Evolutionary conservation across 352 stramenopile species (phyloP), one percentile per base, ranked within the genome.

Genomic region (Globisporangium canariense): DNA sequence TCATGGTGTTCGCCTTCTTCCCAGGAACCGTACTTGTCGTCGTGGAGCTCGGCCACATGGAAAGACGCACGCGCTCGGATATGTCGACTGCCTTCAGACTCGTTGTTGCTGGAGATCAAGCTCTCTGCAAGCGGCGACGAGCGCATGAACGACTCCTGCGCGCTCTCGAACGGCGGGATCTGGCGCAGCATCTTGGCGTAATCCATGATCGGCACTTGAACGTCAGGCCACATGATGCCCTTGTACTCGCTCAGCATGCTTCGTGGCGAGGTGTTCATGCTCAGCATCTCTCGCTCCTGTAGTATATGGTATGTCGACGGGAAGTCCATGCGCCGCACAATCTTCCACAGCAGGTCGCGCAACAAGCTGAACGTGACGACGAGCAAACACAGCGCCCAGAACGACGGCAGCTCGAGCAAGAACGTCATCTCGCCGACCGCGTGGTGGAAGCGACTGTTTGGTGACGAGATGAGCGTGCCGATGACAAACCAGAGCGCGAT

Each of bases 221-320:
- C 58, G 60, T 88, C 76, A 1, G 62, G 79, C 75, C 75, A 83
- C 36, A 63, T 65, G 4, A 67, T 52, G 45, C 47, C 69, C 10
- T 55, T 66, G 32, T 73, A 69, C 41, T 89, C 76, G 13, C 64
- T 69, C n/a, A 73, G 50, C 55, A 92, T 77, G 53, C 78, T 74
- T 32, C 75, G 75, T 16, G 81, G 81, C 5, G 81, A 89, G 46
- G 84, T 91, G 3, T 75, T 74, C 34, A 91, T 67, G 10, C 68
- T 73, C 55, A 93, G 72, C 57, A 80, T 75, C 46, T 93, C 84
- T 1, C 84, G 84, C 53, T 93, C 84, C 53, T 93, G 84, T 3
- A 93, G 53, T 57, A 93, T 93, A 54, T 93, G 84, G 50, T 93
- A 91, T 45, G 82, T 81, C 13, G 81, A 89, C 4, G 84, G 84